A percentile compares a stretch with the other conserved stretches of the same genome.
phyloP scores from a whole-genome alignment of 176 grass and related monocot species.

The Carex myosuroides region DNA sequence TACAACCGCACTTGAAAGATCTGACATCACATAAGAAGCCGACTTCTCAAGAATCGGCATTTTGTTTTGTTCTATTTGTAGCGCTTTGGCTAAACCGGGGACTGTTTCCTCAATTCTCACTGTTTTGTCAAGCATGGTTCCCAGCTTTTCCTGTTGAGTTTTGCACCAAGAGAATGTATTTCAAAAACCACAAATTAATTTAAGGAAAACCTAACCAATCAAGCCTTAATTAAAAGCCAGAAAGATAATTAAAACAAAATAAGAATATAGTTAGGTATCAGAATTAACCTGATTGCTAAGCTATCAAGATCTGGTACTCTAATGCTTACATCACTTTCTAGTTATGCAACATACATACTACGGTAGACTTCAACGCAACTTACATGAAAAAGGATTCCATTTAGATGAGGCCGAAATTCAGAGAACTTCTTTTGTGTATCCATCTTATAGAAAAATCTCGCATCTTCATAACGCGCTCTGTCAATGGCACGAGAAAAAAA shows the following conservation, averaged over 20 bases:
- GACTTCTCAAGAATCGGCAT: conserved; percentile 59
- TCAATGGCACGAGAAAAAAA: not conserved
- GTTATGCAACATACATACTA: not conserved
- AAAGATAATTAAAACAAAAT: not conserved
- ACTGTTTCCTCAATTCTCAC: conserved; percentile 47
- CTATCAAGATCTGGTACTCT: not conserved
- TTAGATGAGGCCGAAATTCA: conserved; percentile 73
- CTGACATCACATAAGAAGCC: conserved; percentile 75
- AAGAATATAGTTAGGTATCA: not conserved
- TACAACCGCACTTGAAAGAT: conserved; percentile 81
- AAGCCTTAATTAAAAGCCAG: not conserved
- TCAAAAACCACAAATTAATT: not conserved
- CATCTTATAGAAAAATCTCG: conserved; percentile 94
- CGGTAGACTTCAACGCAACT: conserved; percentile 14
- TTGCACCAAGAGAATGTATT: not conserved
- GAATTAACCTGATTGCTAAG: not conserved
- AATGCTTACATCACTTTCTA: not conserved
- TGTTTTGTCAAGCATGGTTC: conserved; percentile 95
- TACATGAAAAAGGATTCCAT: conserved; percentile 96
- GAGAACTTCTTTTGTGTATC: conserved; percentile 83
- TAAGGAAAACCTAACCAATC: not conserved
- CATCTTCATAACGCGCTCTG: conserved; percentile 96
- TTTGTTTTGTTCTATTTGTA: conserved; percentile 43
- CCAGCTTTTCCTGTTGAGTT: conserved; percentile 72
- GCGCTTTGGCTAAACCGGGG: conserved; percentile 39